Percentiles rank a stretch among this genome's conserved stretches.
phyloP scores from a whole-genome alignment of 768 basidiomycete genomes.

The Termitomyces sp. region DNA sequence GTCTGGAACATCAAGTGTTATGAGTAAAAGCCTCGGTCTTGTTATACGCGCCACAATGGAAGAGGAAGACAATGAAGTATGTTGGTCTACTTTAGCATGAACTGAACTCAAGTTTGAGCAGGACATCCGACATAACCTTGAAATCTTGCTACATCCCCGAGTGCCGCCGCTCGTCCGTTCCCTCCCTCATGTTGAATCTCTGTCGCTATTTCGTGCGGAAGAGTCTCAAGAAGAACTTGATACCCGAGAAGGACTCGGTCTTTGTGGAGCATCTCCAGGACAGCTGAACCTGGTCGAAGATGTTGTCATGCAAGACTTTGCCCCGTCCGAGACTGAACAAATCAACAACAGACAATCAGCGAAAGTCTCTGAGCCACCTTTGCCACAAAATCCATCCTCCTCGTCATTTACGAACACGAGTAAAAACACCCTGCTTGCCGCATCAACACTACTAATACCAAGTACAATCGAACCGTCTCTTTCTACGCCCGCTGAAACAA shows the following conservation, averaged over 20 bases:
- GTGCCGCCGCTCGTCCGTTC: constrained; percentile 71
- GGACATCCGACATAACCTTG: constrained; percentile 35
- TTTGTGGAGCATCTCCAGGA: constrained; percentile 20
- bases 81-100: constrained; percentile 2
- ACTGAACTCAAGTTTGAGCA: not conserved
- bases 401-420: not conserved
- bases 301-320: constrained; percentile 21
- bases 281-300: constrained; percentile 16
- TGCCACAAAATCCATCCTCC: not conserved
- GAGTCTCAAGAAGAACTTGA: constrained; percentile 61
- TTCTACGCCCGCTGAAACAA: not conserved
- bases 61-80: constrained; percentile 13
- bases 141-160: constrained; percentile 72
- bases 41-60: constrained; percentile 28
- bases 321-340: not conserved
- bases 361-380: not conserved
- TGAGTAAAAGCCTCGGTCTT: constrained; percentile 60
- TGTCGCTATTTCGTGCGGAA: constrained; percentile 59
- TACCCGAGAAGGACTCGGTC: constrained; percentile 34
- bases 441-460: not conserved
- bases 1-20: constrained; percentile 48
- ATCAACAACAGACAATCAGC: not conserved
- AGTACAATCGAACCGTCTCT: not conserved
- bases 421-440: not conserved
- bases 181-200: constrained; percentile 54